Conservation (phyloP, 2,329 filamentous ascomycete genomes). For the Rutstroemia sp. region DNA sequence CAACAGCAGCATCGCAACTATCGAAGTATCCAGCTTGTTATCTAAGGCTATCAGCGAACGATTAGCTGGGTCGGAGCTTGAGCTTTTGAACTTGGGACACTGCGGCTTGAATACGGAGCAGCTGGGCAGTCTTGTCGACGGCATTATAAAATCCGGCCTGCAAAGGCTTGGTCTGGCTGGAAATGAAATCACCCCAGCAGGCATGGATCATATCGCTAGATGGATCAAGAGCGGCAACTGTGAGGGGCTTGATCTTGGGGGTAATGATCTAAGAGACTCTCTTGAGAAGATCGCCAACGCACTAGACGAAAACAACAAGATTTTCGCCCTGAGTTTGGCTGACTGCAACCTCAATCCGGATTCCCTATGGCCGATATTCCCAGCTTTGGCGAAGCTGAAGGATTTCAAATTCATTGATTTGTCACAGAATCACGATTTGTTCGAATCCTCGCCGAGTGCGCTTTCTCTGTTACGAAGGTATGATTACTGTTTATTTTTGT, state of each 20-base stretch:
- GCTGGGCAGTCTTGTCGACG: conserved; percentile 72
- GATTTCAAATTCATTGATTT: conserved; percentile 85
- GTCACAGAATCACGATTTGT: conserved; percentile 80
- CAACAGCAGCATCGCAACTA: conserved; percentile 15
- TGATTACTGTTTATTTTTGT: conserved; percentile 22
- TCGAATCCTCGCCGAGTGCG: conserved; percentile 65
- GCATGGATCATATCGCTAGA: conserved; percentile 65
- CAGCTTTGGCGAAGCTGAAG: conserved; percentile 59
- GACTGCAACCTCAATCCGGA: conserved; percentile 73
- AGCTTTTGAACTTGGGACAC: conserved; percentile 76
- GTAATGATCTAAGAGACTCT: conserved; percentile 62
- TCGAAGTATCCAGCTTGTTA: conserved; percentile 54
- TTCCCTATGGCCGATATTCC: conserved; percentile 67
- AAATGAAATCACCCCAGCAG: conserved; percentile 68
- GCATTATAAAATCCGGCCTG: conserved; percentile 69
- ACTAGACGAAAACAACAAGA: conserved; percentile 45
- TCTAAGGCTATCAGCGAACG: conserved; percentile 70
- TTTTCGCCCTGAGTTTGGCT: conserved; percentile 80
- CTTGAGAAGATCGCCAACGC: conserved; percentile 46
- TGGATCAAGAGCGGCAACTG: conserved; percentile 73
- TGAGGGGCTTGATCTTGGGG: conserved; percentile 81
- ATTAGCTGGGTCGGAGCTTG: conserved; percentile 65
- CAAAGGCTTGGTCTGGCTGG: conserved; percentile 75
- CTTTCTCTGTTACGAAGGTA: conserved; percentile 68
- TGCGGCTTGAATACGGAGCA: conserved; percentile 66